Evolutionary conservation across 306 rosid species (phyloP).

Genomic region (Herpetospermum pedunculosum): DNA sequence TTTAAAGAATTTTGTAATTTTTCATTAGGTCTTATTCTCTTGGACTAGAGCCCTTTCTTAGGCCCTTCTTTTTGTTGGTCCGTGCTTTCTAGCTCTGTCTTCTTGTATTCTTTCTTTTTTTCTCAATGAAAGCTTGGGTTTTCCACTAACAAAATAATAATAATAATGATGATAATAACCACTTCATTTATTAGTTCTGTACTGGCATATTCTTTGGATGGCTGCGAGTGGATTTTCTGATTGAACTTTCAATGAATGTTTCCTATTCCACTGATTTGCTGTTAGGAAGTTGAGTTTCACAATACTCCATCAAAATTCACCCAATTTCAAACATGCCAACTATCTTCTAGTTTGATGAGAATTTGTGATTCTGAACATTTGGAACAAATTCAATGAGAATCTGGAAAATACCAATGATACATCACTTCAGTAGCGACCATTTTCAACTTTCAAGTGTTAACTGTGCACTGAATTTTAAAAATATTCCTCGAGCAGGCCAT

Average conservation of each 20-base stretch:
- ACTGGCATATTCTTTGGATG: not conserved
- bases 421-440: not conserved
- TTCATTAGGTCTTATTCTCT: not conserved
- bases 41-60: not conserved
- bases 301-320: not conserved
- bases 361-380: not conserved
- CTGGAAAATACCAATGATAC: not conserved
- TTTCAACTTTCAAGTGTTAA: not conserved
- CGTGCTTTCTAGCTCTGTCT: not conserved
- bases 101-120: not conserved
- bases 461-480: not conserved
- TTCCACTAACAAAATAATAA: not conserved
- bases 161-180: not conserved
- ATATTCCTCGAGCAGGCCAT: conserved; percentile 33
- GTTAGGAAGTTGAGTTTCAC: conserved; percentile 1
- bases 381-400: not conserved
- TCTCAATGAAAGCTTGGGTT: not conserved
- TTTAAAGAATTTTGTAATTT: not conserved
- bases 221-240: not conserved
- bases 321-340: not conserved
- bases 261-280: not conserved
- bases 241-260: not conserved
- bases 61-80: not conserved
- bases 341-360: not conserved
- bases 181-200: not conserved